Evolutionary conservation across 2,329 filamentous ascomycete genomes (phyloP).

Genomic region (Xylaria sp.): DNA sequence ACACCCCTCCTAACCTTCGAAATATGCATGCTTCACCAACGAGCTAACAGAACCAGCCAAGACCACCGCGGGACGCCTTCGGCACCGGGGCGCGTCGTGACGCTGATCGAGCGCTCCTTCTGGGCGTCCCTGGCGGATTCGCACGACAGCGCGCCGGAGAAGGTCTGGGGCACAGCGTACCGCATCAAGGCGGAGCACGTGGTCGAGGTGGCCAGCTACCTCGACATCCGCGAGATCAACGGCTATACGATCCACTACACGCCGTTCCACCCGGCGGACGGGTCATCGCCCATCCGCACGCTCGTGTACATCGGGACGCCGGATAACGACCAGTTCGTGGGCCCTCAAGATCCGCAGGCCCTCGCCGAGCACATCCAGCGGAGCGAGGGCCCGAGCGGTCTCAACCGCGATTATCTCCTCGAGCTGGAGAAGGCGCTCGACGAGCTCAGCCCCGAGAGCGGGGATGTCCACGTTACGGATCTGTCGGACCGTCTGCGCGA

Average conservation of each 20-base stretch:
- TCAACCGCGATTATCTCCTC: constrained; percentile 90
- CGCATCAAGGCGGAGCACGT: constrained; percentile 79
- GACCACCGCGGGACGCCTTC: constrained; percentile 94
- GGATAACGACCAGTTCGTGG: constrained; percentile 90
- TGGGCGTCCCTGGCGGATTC: constrained; percentile 82
- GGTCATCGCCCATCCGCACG: constrained; percentile 57
- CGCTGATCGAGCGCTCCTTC: constrained; percentile 84
- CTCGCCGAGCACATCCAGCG: constrained; percentile 83
- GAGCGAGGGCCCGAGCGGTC: constrained; percentile 84
- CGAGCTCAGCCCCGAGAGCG: constrained; percentile 77
- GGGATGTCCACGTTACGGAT: constrained; percentile 86
- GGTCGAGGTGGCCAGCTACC: constrained; percentile 84
- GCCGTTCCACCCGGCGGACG: constrained; percentile 73
- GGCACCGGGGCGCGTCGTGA: constrained; percentile 89
- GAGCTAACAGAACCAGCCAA: constrained; percentile 66
- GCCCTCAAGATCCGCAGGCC: constrained; percentile 79
- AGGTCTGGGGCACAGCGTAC: constrained; percentile 93
- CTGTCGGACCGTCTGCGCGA: constrained; percentile 76
- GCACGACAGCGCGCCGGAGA: constrained; percentile 68
- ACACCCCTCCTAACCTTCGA: background rate
- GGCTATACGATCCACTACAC: constrained; percentile 95
- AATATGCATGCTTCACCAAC: background rate
- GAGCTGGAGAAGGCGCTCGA: constrained; percentile 79
- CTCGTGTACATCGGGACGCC: constrained; percentile 96
- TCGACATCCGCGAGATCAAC: constrained; percentile 97